phyloP scores from a whole-genome alignment of 345 rosid species.

The Euphorbia tirucalli region DNA sequence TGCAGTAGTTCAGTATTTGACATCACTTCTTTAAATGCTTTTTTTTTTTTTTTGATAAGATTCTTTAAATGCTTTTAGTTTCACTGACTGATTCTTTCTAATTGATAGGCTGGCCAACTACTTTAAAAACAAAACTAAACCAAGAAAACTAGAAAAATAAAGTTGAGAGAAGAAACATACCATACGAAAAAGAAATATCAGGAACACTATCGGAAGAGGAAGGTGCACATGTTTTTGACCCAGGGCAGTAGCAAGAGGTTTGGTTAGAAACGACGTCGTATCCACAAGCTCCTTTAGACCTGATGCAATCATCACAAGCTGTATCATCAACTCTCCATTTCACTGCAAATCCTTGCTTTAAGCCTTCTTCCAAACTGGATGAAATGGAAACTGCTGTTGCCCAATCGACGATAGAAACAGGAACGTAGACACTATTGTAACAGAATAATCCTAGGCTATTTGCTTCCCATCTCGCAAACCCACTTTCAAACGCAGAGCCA shows the following conservation, averaged over 20 bases:
- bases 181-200: no score
- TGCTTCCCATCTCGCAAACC: neutral
- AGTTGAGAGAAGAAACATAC: no score
- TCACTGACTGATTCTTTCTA: no score
- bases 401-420: neutral
- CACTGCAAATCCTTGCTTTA: conserved; percentile 18
- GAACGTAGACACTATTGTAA: conserved; percentile 16
- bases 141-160: no score
- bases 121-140: no score
- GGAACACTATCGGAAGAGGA: neutral
- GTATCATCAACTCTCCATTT: conserved; percentile 11
- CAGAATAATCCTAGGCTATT: neutral
- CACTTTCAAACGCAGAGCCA: neutral
- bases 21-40: no score
- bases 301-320: conserved; percentile 3
- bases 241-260: conserved; percentile 13
- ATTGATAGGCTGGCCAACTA: no score
- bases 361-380: neutral
- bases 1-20: no score
- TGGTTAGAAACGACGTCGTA: neutral
- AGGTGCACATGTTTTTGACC: neutral
- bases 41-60: no score
- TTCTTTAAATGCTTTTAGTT: no score
- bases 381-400: no score
- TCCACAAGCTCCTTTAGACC: conserved; percentile 20